Evolutionary conservation across 2,329 filamentous ascomycete species (phyloP).

Genomic region (Colletotrichum graminicola): DNA sequence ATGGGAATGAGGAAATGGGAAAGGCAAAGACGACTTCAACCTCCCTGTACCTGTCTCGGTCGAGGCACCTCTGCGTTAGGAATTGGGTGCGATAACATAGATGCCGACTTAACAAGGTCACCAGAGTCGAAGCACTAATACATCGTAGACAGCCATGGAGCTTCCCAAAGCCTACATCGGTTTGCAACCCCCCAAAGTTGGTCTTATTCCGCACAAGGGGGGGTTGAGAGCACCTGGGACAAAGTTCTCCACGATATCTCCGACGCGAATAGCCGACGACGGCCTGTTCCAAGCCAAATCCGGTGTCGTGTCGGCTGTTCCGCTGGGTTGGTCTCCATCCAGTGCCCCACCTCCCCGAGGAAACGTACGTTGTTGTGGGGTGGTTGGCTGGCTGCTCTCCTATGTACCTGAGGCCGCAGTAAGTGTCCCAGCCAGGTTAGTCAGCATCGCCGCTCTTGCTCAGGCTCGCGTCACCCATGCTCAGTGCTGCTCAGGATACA

Average conservation of each 20-base stretch:
- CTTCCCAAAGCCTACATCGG: neutral
- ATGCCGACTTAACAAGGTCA: neutral
- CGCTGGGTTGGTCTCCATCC: constrained; percentile 13
- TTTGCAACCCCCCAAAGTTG: neutral
- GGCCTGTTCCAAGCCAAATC: neutral
- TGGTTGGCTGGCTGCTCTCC: constrained; percentile 10
- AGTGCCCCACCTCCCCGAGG: constrained; percentile 13
- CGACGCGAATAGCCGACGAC: neutral
- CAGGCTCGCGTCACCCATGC: too few species aligned
- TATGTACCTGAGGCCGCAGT: too few species aligned
- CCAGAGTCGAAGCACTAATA: neutral
- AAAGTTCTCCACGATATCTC: neutral
- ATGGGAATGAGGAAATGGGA: constrained; percentile 30
- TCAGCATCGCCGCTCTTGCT: too few species aligned
- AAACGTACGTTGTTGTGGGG: constrained; percentile 15
- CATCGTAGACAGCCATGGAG: neutral
- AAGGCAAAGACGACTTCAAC: constrained; percentile 39
- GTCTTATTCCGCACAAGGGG: neutral
- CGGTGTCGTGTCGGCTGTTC: neutral
- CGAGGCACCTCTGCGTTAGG: neutral
- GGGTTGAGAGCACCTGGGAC: neutral
- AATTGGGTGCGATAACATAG: neutral
- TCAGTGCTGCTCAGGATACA: too few species aligned
- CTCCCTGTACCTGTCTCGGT: neutral
- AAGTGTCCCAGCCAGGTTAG: too few species aligned